Evolutionary conservation across 2,329 filamentous ascomycete genomes (phyloP).

Genomic region (Aspergillus oerlinghausenensis): DNA sequence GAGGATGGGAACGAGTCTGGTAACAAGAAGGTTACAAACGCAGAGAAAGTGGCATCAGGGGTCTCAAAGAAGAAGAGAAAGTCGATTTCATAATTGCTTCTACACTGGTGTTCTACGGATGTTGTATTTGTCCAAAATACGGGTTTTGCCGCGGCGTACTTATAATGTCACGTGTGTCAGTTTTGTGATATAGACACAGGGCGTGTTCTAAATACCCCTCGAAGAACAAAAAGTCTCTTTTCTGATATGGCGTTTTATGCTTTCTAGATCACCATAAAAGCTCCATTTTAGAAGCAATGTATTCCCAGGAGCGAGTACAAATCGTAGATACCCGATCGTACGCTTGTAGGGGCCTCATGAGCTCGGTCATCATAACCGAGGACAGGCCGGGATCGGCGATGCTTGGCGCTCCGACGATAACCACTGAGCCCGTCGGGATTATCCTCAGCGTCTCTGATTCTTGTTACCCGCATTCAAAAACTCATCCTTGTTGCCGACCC

Average conservation of each 20-base stretch:
- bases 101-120: conserved; percentile 22
- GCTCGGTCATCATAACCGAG: conserved; percentile 24
- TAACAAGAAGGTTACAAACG: conserved; percentile 17
- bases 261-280: neutral
- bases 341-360: neutral
- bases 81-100: conserved; percentile 31
- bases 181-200: conserved; percentile 20
- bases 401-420: conserved; percentile 35
- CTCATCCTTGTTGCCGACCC: conserved; percentile 5
- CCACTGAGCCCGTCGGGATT: conserved; percentile 14
- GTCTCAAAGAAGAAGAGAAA: conserved; percentile 38
- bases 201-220: conserved; percentile 23
- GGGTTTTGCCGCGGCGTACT: conserved; percentile 30
- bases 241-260: neutral
- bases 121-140: conserved; percentile 18
- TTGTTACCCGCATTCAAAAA: neutral
- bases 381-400: conserved; percentile 28
- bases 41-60: conserved; percentile 11
- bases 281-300: neutral
- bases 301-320: neutral
- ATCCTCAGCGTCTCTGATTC: neutral
- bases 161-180: conserved; percentile 28
- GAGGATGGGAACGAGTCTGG: conserved; percentile 37
- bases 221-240: conserved; percentile 16
- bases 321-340: neutral